Conservation (phyloP, 1,284 basidiomycete genomes). For the Omphalotus olearius region DNA sequence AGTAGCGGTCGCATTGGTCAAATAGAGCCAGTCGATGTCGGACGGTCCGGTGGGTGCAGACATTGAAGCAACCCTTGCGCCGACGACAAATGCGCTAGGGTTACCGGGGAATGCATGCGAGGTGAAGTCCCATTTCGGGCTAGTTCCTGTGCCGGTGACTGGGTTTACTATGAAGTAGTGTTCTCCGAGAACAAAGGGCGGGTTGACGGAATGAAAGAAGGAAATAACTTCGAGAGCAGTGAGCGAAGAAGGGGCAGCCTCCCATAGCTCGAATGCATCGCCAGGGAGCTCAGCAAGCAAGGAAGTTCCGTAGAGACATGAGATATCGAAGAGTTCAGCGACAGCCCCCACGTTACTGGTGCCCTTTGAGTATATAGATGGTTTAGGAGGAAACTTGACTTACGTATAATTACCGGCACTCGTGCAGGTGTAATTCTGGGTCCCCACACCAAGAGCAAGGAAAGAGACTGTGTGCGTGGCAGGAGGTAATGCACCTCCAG, state of each 20-base stretch:
- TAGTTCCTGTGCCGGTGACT: slow-evolving; percentile 24
- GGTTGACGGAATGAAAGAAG: slow-evolving; percentile 23
- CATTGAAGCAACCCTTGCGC: background rate
- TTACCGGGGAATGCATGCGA: slow-evolving; percentile 5
- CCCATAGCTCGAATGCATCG: slow-evolving; percentile 36
- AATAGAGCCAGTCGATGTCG: slow-evolving; percentile 56
- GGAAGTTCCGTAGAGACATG: slow-evolving; percentile 41
- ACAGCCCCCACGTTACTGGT: slow-evolving; percentile 39
- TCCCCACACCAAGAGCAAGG: slow-evolving; percentile 43
- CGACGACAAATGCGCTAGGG: slow-evolving; percentile 4
- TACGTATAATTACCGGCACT: slow-evolving; percentile 35
- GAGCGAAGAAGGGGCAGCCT: slow-evolving; percentile 22
- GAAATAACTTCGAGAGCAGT: slow-evolving; percentile 34
- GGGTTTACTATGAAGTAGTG: slow-evolving; percentile 55
- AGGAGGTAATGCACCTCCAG: slow-evolving; percentile 25
- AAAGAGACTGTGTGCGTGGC: slow-evolving; percentile 32
- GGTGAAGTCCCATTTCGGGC: slow-evolving; percentile 44
- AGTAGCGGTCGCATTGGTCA: slow-evolving; percentile 37
- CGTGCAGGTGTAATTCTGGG: slow-evolving; percentile 47
- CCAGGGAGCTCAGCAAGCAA: slow-evolving; percentile 38
- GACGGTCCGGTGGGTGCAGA: slow-evolving; percentile 33
- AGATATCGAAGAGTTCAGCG: slow-evolving; percentile 56
- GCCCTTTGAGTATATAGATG: background rate
- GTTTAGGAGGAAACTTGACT: slow-evolving; percentile 11
- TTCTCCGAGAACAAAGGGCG: slow-evolving; percentile 39